Conservation (phyloP, 805 yeast species). For the Tetrapisispora nanseiensis region DNA sequence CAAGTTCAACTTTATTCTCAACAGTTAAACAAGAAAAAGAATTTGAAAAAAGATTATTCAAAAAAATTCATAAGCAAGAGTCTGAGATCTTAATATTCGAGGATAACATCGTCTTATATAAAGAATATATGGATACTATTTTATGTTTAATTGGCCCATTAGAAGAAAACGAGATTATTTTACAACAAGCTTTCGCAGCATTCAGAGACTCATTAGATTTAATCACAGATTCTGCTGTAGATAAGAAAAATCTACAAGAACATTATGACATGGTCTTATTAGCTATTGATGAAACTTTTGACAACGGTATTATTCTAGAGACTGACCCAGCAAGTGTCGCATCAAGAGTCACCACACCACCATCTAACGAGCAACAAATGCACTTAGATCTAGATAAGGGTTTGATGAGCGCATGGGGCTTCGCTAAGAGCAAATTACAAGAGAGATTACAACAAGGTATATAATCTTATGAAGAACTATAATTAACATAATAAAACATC, state of each 20-base stretch:
- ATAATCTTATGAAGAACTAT: slow-evolving; percentile 11
- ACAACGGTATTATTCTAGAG: slow-evolving; percentile 87
- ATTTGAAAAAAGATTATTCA: slow-evolving; percentile 64
- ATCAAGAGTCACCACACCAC: slow-evolving; percentile 83
- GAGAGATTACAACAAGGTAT: slow-evolving; percentile 41
- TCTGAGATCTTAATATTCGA: slow-evolving; percentile 76
- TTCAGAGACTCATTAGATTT: slow-evolving; percentile 74
- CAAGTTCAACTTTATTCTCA: slow-evolving; percentile 25
- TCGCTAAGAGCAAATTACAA: slow-evolving; percentile 66
- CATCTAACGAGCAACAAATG: slow-evolving; percentile 53
- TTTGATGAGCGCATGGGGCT: slow-evolving; percentile 73
- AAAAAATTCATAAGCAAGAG: slow-evolving; percentile 70
- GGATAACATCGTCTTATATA: slow-evolving; percentile 73
- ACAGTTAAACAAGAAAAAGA: slow-evolving; percentile 54
- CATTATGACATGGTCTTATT: slow-evolving; percentile 78
- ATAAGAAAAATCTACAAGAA: slow-evolving; percentile 67
- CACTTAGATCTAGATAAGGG: slow-evolving; percentile 68
- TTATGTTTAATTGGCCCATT: slow-evolving; percentile 60
- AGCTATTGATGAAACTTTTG: slow-evolving; percentile 85
- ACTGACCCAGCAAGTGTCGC: slow-evolving; percentile 81
- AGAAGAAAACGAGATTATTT: slow-evolving; percentile 77
- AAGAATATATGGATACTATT: slow-evolving; percentile 68
- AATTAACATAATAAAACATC: no score
- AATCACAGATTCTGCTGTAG: slow-evolving; percentile 54
- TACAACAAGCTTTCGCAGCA: slow-evolving; percentile 67